Evolutionary conservation across 495 filamentous ascomycete genomes (phyloP), one percentile per base, ranked within the genome.

Genomic region (Hypoxylon intermedium): DNA sequence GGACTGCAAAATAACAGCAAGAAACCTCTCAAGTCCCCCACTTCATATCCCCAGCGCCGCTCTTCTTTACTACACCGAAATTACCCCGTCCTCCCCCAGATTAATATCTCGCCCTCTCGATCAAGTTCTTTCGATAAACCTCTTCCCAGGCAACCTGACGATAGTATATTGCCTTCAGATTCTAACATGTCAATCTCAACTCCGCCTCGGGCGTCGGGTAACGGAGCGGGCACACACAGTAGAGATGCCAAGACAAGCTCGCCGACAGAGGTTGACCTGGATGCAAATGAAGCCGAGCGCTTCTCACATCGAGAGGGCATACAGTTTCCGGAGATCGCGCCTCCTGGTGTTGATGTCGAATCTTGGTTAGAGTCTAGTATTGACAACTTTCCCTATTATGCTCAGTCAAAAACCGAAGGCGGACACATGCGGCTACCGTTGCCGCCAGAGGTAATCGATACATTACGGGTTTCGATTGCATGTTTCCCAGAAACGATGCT

Each of bases 401-500:
- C 62, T 26, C 62, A 51, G 21, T 53, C 51, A 18, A 50, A 15
- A 33, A 34, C 40, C 12, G 62, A 60, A 5, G 60, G 60, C 28
- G 55, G 51, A 9, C 62, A 60, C 4, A 37, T 57, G 2, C 73
- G 68, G 0, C 52, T 79, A 20, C 76, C 74, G 2, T 69, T 78
- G 0, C 76, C 77, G 0, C 67, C 72, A 2, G 69, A 78, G 5
- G 68, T 79, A 2, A 43, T 79, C 11, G 75, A 79, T 18, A 76
- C 70, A 1, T 70, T 79, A 13, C 64, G 72, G 34, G 66, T 78
- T 2, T 74, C 70, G 1, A 69, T 76, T 9, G 47, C 72, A 6
- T 77, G 74, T 47, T 79, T 79, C 34, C 77, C 77, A 3, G 77
- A 79, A 19, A 76, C 76, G 6, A 79, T 79, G 75, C 71, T 81